These are phyloP conservation scores for Lyophyllum decastes DNA, from an alignment of 768 basidiomycete genomes.

Conservation along the genomic window DNA sequence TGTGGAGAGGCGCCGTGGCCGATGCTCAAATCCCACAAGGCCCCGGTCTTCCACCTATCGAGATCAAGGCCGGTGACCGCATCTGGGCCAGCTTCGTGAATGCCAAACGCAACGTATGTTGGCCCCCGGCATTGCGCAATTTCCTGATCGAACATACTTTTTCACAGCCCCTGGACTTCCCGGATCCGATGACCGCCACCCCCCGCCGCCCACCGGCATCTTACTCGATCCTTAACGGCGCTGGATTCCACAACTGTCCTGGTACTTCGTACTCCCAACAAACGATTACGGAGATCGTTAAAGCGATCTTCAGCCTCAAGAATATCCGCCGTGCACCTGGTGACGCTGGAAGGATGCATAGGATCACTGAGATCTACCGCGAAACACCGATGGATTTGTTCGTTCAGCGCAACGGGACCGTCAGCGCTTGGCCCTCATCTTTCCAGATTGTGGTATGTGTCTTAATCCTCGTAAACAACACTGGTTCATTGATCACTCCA, in stretches of 20 bases:
- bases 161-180: constrained; percentile 47
- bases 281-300: constrained; percentile 44
- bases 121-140: not conserved
- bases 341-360: constrained; percentile 37
- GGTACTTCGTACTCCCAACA: constrained; percentile 37
- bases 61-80: constrained; percentile 41
- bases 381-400: constrained; percentile 38
- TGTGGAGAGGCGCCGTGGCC: constrained; percentile 36
- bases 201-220: constrained; percentile 33
- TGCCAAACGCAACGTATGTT: constrained; percentile 40
- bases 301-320: constrained; percentile 42
- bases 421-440: constrained; percentile 38
- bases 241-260: constrained; percentile 42
- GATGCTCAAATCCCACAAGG: constrained; percentile 38
- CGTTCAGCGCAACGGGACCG: constrained; percentile 32
- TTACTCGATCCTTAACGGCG: constrained; percentile 32
- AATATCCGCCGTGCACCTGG: constrained; percentile 51
- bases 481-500: not conserved
- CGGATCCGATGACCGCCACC: constrained; percentile 38
- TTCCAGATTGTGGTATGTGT: constrained; percentile 33
- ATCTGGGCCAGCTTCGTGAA: constrained; percentile 42
- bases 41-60: constrained; percentile 30
- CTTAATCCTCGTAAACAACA: not conserved
- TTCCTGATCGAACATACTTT: too few species aligned
- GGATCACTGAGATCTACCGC: constrained; percentile 28